phyloP scores from a whole-genome alignment of 2,329 filamentous ascomycete species.

The Hymenoscyphus albidus region DNA sequence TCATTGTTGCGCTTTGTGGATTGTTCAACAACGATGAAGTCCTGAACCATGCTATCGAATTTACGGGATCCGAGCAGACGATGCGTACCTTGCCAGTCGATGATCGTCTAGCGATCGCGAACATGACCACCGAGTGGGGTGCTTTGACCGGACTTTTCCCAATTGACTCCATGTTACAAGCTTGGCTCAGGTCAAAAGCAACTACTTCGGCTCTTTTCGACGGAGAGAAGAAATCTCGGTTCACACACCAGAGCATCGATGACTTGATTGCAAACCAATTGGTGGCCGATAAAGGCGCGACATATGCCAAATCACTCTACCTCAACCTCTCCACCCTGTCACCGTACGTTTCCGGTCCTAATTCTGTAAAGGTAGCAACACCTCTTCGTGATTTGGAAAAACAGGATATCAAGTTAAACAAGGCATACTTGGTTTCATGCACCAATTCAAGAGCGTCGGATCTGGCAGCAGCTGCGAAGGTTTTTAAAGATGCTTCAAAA shows the following conservation, averaged over 20 bases:
- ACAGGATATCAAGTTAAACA: conserved; percentile 73
- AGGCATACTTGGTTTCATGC: conserved; percentile 85
- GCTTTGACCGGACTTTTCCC: conserved; percentile 73
- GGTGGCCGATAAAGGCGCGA: conserved; percentile 69
- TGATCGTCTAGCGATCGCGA: conserved; percentile 67
- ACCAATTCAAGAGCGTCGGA: conserved; percentile 84
- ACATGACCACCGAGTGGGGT: conserved; percentile 83
- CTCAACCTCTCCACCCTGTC: conserved; percentile 79
- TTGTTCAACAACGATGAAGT: conserved; percentile 86
- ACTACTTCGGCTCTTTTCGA: conserved; percentile 62
- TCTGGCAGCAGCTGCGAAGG: conserved; percentile 73
- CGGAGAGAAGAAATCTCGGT: conserved; percentile 48
- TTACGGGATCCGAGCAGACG: conserved; percentile 75
- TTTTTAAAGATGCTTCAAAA: conserved; percentile 73
- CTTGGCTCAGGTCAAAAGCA: conserved; percentile 75
- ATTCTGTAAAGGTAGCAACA: conserved; percentile 83
- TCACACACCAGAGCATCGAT: conserved; percentile 71
- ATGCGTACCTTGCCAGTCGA: conserved; percentile 69
- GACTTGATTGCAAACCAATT: conserved; percentile 65
- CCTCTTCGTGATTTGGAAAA: conserved; percentile 70
- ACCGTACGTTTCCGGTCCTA: conserved; percentile 81
- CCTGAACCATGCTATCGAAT: conserved; percentile 87
- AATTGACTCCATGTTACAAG: conserved; percentile 66
- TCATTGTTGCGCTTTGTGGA: conserved; percentile 84
- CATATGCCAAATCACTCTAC: conserved; percentile 79